These are phyloP conservation scores for Penicillium chermesinum DNA, from an alignment of 495 filamentous ascomycete genomes.

Conservation along the genomic window DNA sequence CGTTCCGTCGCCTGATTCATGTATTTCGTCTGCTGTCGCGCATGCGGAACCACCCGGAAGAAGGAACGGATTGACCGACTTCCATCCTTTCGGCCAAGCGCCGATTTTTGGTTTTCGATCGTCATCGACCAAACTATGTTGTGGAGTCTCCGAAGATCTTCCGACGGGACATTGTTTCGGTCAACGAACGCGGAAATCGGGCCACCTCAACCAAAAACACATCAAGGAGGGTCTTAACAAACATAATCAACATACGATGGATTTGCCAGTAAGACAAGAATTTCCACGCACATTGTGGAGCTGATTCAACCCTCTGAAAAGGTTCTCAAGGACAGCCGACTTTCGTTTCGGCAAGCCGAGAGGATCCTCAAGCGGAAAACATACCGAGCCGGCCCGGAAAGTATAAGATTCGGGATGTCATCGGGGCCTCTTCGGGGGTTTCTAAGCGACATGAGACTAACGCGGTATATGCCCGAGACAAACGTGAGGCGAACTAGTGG, in stretches of 20 bases:
- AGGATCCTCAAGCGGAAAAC: neutral
- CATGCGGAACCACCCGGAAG: too few species aligned
- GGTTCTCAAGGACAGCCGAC: too few species aligned
- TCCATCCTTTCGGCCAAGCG: neutral
- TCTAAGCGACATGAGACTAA: neutral
- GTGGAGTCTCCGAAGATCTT: neutral
- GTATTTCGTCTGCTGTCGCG: too few species aligned
- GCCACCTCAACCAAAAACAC: neutral
- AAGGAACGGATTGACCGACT: too few species aligned
- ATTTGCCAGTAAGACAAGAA: too few species aligned
- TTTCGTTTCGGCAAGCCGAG: neutral
- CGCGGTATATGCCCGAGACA: neutral
- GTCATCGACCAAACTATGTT: neutral
- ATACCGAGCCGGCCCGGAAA: neutral
- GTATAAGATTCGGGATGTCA: neutral
- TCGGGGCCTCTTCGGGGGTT: neutral
- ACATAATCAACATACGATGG: too few species aligned
- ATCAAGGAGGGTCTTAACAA: neutral
- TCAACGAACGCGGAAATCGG: neutral
- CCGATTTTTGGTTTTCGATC: neutral
- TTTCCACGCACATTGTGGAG: too few species aligned
- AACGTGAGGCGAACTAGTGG: neutral
- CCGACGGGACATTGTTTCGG: neutral
- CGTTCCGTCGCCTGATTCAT: too few species aligned
- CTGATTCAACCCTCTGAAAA: too few species aligned